Percentiles rank a stretch among this genome's conserved stretches.
phyloP scores from a whole-genome alignment of 1,284 basidiomycete genomes.

The Boletus smithii region DNA sequence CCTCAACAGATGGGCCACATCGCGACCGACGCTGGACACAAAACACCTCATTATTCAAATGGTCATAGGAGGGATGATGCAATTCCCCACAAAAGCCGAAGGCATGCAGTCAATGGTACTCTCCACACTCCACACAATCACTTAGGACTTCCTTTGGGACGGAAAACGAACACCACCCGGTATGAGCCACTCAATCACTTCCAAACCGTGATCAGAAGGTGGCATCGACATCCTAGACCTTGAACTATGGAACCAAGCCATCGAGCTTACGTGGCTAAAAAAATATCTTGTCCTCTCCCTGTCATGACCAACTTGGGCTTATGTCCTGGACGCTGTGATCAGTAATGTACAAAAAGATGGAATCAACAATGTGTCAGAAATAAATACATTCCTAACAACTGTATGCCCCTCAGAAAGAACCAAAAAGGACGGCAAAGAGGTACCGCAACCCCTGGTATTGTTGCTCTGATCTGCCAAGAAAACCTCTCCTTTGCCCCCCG shows the following conservation, averaged over 20 bases:
- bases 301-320: too few species aligned
- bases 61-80: not conserved
- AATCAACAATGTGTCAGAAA: too few species aligned
- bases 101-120: not conserved
- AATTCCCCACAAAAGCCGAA: not conserved
- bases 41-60: conserved; percentile 13
- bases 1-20: conserved; percentile 1
- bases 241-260: not conserved
- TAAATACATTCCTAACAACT: too few species aligned
- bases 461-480: too few species aligned
- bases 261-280: not conserved
- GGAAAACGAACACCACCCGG: not conserved
- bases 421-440: too few species aligned
- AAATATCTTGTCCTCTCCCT: too few species aligned
- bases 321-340: too few species aligned
- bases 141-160: not conserved
- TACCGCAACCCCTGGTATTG: too few species aligned
- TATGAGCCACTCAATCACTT: not conserved
- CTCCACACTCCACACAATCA: fast-evolving
- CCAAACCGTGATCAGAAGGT: fast-evolving
- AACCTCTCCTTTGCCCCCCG: too few species aligned
- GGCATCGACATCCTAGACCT: not conserved
- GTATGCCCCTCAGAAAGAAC: too few species aligned
- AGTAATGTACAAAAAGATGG: too few species aligned
- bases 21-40: conserved; percentile 10